A percentile compares a stretch with the other conserved stretches of the same genome.
Conservation (phyloP, 768 basidiomycete genomes). For the Leucocoprinus leucothites region DNA sequence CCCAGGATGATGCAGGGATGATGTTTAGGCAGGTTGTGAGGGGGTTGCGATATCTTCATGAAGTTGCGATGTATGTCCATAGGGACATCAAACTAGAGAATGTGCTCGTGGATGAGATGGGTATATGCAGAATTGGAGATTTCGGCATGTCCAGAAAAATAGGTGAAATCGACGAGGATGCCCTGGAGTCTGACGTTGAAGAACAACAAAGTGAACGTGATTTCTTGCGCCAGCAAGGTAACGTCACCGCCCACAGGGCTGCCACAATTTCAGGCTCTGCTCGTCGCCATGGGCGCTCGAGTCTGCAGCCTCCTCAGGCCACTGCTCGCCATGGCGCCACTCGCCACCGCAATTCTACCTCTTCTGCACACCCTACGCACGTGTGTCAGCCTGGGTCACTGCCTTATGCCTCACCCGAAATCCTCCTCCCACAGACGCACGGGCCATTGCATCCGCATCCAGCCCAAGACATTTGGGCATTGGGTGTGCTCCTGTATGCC, state of each 20-base stretch:
- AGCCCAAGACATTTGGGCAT: constrained; percentile 93
- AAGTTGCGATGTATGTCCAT: constrained; percentile 75
- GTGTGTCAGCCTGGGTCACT: constrained; percentile 75
- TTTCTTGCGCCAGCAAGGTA: constrained; percentile 10
- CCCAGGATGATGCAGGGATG: constrained; percentile 77
- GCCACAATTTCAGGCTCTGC: constrained; percentile 31
- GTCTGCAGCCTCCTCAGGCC: constrained; percentile 27
- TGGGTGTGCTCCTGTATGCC: constrained; percentile 87
- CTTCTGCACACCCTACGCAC: constrained; percentile 24
- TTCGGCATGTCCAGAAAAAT: constrained; percentile 79
- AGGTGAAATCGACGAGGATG: constrained; percentile 42
- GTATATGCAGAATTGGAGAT: constrained; percentile 81
- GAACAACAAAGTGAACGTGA: constrained; percentile 22
- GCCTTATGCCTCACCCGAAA: constrained; percentile 88
- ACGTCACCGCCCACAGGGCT: constrained; percentile 33
- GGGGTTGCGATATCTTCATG: constrained; percentile 81
- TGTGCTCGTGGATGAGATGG: constrained; percentile 86
- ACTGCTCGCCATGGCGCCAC: constrained; percentile 38
- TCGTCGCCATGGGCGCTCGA: constrained; percentile 20
- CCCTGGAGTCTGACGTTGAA: constrained; percentile 22
- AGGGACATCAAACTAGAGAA: constrained; percentile 98
- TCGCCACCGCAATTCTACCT: constrained; percentile 50
- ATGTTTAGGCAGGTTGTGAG: constrained; percentile 86
- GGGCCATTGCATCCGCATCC: constrained; percentile 47
- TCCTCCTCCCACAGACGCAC: constrained; percentile 59